phyloP scores from a whole-genome alignment of 2,329 filamentous ascomycete species.

The Paracoccidioides brasiliensis region DNA sequence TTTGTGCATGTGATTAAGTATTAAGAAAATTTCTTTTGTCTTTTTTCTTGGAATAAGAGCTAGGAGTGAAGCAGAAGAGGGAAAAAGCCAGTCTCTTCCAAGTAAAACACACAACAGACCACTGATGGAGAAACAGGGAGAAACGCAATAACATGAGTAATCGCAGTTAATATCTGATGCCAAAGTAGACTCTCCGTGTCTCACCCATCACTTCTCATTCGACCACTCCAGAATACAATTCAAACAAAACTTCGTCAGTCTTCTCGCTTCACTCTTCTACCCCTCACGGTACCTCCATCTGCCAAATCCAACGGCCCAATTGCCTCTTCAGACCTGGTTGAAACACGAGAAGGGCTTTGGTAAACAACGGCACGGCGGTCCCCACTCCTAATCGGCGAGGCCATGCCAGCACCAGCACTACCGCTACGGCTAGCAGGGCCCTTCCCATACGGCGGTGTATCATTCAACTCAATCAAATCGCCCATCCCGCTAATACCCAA shows the following conservation, averaged over 20 bases:
- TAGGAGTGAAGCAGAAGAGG: too few relatives aligned
- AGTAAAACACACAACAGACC: too few relatives aligned
- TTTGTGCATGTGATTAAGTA: too few relatives aligned
- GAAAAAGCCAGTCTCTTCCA: too few relatives aligned
- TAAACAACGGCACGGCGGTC: background rate
- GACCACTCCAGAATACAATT: too few relatives aligned
- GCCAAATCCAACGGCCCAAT: background rate
- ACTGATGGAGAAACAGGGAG: too few relatives aligned
- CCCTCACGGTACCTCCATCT: background rate
- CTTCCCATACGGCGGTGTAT: constrained; percentile 16
- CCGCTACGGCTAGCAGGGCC: background rate
- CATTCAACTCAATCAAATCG: constrained; percentile 34
- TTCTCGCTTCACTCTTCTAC: background rate
- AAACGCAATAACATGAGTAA: too few relatives aligned
- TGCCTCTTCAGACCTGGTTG: background rate
- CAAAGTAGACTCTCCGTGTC: too few relatives aligned
- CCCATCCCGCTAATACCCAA: constrained; percentile 22
- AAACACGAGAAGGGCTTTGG: background rate
- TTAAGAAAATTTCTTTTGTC: too few relatives aligned
- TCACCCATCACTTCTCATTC: too few relatives aligned
- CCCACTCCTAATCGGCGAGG: background rate
- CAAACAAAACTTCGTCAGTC: background rate
- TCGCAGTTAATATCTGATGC: too few relatives aligned
- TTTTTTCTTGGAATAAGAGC: too few relatives aligned
- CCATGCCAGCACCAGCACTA: background rate